phyloP scores from a whole-genome alignment of 1,284 basidiomycete genomes.

The Acaromyces ingoldii region DNA sequence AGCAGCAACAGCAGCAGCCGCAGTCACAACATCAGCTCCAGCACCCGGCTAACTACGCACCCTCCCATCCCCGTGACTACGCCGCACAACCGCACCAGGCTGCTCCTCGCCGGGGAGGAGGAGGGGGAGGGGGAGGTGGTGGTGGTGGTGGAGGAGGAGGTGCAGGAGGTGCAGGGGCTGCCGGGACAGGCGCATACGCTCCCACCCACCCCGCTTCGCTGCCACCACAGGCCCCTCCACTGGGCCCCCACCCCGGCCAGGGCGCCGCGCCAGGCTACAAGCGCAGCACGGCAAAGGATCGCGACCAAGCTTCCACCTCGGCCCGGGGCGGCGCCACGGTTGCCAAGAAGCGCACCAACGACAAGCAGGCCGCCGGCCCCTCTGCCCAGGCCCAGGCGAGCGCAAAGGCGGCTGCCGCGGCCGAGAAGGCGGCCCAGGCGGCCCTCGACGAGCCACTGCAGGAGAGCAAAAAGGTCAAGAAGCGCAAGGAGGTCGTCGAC shows the following conservation, averaged over 20 bases:
- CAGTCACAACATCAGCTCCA: not conserved
- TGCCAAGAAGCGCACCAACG: no score
- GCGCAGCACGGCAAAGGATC: no score
- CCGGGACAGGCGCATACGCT: no score
- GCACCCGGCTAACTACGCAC: not conserved
- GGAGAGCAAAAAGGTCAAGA: constrained; percentile 36
- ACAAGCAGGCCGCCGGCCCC: no score
- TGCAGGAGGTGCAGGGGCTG: not conserved
- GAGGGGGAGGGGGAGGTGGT: not conserved
- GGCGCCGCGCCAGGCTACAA: no score
- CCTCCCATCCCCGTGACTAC: not conserved
- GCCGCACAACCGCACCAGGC: not conserved
- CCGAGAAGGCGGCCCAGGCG: not conserved
- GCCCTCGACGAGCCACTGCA: not conserved
- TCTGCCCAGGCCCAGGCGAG: no score
- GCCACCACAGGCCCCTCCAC: no score
- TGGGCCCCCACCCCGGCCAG: no score
- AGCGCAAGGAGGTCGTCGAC: constrained; percentile 48
- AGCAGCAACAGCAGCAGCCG: not conserved
- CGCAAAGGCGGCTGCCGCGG: not conserved
- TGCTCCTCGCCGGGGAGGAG: not conserved
- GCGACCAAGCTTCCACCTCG: no score
- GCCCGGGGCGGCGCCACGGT: no score
- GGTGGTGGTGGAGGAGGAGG: not conserved
- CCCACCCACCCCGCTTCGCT: no score